These are phyloP conservation scores for Prunus kanzakura DNA, from an alignment of 306 rosid species.

Conservation along the genomic window DNA sequence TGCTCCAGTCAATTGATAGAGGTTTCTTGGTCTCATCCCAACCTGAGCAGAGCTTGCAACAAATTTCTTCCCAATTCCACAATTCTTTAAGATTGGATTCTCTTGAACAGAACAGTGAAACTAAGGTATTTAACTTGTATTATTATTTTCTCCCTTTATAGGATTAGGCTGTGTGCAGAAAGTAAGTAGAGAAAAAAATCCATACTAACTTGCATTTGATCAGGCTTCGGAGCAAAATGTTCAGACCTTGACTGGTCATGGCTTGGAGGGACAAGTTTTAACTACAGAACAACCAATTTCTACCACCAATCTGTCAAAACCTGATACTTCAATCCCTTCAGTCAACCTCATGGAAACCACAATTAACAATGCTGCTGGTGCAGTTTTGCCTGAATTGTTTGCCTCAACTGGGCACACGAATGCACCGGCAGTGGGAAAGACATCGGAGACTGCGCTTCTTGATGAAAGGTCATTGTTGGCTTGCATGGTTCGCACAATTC, in stretches of 20 bases:
- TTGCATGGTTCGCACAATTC: slow-evolving; percentile 93
- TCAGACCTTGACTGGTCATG: slow-evolving; percentile 38
- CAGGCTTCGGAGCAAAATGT: slow-evolving; percentile 50
- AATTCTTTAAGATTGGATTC: slow-evolving; percentile 64
- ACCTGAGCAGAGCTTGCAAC: slow-evolving; percentile 62
- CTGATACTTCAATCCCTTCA: slow-evolving; percentile 41
- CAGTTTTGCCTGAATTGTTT: slow-evolving; percentile 49
- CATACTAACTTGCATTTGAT: slow-evolving; percentile 13
- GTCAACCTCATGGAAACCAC: slow-evolving; percentile 45
- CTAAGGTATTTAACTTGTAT: slow-evolving; percentile 34
- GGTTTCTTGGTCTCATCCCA: slow-evolving; percentile 49
- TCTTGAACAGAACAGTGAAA: slow-evolving; percentile 51
- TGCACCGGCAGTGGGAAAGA: slow-evolving; percentile 34
- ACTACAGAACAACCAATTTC: slow-evolving; percentile 50
- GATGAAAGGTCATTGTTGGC: slow-evolving; percentile 87
- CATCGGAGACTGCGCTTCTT: slow-evolving; percentile 54
- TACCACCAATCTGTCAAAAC: slow-evolving; percentile 34
- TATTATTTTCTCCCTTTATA: background rate
- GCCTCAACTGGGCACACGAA: slow-evolving; percentile 47
- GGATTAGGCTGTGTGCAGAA: background rate
- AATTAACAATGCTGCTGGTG: slow-evolving; percentile 37
- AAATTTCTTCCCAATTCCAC: slow-evolving; percentile 75
- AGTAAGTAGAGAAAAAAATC: slow-evolving; percentile 2
- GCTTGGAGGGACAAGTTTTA: slow-evolving; percentile 43
- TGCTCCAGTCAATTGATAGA: slow-evolving; percentile 55